phyloP scores from a whole-genome alignment of 148 eudicot species.

The Nepenthes gracilis region DNA sequence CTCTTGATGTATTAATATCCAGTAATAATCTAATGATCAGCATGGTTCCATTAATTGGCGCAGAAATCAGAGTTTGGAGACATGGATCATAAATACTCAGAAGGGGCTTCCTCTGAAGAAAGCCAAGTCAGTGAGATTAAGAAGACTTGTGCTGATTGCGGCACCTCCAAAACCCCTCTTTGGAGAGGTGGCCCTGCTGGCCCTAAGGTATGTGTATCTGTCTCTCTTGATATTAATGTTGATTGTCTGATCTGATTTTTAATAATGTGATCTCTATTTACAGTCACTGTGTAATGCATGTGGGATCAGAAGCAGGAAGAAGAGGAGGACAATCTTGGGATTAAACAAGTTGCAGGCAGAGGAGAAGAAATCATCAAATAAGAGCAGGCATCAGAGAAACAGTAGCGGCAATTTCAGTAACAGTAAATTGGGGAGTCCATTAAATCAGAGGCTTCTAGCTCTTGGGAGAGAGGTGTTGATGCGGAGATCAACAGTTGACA shows the following conservation, averaged over 20 bases:
- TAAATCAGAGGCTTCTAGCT: conserved; percentile 47
- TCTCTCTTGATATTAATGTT: conserved; percentile 9
- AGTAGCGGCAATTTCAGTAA: conserved; percentile 7
- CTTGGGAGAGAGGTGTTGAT: conserved; percentile 52
- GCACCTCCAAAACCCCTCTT: conserved; percentile 90
- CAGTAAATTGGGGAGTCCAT: conserved; percentile 19
- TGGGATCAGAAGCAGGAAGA: conserved; percentile 92
- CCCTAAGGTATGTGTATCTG: conserved; percentile 48
- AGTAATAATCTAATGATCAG: conserved; percentile 2
- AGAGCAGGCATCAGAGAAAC: conserved; percentile 10
- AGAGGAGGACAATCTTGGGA: conserved; percentile 65
- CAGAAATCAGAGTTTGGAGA: conserved; percentile 52
- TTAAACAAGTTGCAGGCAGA: conserved; percentile 27
- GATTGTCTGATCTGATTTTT: conserved; percentile 13
- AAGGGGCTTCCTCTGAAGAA: conserved; percentile 34
- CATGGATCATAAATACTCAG: conserved; percentile 32
- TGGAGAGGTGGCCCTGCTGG: conserved; percentile 98
- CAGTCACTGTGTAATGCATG: conserved; percentile 97
- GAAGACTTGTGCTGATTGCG: conserved; percentile 77
- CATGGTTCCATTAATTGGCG: conserved; percentile 4
- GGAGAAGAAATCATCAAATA: conserved; percentile 41
- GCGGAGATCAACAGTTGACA: conserved; percentile 57
- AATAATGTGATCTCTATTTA: conserved; percentile 4
- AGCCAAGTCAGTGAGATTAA: conserved; percentile 25
- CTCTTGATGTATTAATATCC: neutral